Base-by-base conservation (phyloP, 441 rosid species). In the Gossypium davidsonii region DNA sequence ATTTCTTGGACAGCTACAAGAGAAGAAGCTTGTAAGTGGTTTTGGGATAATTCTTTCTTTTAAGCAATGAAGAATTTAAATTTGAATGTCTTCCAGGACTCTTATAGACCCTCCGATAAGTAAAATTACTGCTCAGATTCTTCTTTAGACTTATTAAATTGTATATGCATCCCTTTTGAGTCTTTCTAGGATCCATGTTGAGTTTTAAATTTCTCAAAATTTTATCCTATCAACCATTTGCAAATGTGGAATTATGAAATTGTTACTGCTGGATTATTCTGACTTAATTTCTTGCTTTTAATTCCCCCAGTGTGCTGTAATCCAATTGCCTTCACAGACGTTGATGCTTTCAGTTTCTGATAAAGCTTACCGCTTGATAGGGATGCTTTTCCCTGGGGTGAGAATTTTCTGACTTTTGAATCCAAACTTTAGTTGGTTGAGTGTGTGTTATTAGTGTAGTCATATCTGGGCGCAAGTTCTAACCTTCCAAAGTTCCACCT, bases 371-470 rank as follows among this genome's bases (percentile, higher is more conserved):
- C 97, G 94, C 81, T 85, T 93, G 84, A 93, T 88, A 77, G 99
- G 99, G 80, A 91, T 91, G 99, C 96, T 95, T 73, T 95, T 93
- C 70, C 99, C 97, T 48, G 96, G 96, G 92, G 98, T 92, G 82
- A 91, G 96, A 72, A 77, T 42, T 46, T 63, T 75, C 55, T 67
- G 31, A 49, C 74, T 65, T 39, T 34, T 63, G 62, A 48, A 49
- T 61, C 5, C 26, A 5, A 60, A 9, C 44, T 26, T 28, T 18
- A n/a, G 42, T 57, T 21, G 12, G 73, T 74, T 20, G 73, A 15
- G 42, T 72, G 9, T 39, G 46, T 4, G 11, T 74, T 48, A 11
- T 42, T 6, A 6, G 51, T 37, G 6, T 39, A 18, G 28, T 37
- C 46, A 46, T 15, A 51, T 51, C 7, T 8, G 1, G 42, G 25